A percentile compares a stretch with the other conserved stretches of the same genome.
phyloP scores from a whole-genome alignment of 2,329 filamentous ascomycete species.

The Colletotrichum chrysophilum region DNA sequence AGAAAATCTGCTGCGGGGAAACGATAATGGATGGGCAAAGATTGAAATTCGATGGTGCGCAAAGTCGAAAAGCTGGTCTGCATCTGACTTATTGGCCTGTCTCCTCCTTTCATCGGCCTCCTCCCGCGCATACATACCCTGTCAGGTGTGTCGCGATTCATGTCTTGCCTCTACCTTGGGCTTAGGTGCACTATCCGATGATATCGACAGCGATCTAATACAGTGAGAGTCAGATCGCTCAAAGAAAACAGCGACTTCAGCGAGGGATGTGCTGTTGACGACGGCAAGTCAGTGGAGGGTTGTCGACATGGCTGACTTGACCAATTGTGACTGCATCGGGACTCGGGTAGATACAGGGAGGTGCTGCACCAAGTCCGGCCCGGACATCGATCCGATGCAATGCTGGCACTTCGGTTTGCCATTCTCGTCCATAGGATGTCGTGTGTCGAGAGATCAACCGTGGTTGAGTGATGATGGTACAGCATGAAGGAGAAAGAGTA shows the following conservation, averaged over 20 bases:
- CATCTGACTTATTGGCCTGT: not conserved
- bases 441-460: not conserved
- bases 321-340: slow-evolving; percentile 12
- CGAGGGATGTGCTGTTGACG: not conserved
- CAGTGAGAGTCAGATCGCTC: not conserved
- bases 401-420: not conserved
- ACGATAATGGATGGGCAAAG: not conserved
- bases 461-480: not conserved
- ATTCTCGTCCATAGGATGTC: not conserved
- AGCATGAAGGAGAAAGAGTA: not conserved
- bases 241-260: not conserved
- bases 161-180: not conserved
- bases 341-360: not conserved
- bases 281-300: not conserved
- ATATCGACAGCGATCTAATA: not conserved
- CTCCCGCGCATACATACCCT: not conserved
- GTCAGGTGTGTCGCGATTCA: not conserved
- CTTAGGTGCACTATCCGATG: slow-evolving; percentile 16
- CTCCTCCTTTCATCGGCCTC: not conserved
- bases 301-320: not conserved
- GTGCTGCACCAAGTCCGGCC: not conserved
- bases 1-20: not conserved
- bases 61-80: not conserved
- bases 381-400: not conserved
- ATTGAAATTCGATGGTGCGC: not conserved